These are phyloP conservation scores for Coix lacrymajobi DNA, from an alignment of 176 grass and related monocot species.

Conservation along the genomic window DNA sequence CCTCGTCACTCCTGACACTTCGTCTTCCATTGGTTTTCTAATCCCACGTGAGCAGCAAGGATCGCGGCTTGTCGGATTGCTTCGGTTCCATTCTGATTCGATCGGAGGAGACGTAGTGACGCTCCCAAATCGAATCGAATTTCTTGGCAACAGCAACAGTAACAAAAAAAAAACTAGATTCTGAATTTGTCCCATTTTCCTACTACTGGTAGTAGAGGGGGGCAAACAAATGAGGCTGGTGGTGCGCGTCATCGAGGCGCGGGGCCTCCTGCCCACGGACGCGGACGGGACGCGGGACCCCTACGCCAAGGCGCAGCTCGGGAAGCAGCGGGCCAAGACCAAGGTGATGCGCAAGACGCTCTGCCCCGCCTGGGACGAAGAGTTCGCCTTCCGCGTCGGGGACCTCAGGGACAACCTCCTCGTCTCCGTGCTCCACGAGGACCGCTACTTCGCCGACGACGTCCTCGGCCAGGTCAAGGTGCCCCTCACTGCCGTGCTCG, in stretches of 20 bases:
- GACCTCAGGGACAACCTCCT: constrained; percentile 71
- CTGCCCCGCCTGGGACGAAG: constrained; percentile 76
- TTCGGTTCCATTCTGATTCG: neutral
- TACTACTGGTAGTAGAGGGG: neutral
- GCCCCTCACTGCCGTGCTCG: constrained; percentile 61
- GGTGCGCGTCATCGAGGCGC: constrained; percentile 68
- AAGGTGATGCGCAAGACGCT: constrained; percentile 53
- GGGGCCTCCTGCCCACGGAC: constrained; percentile 57
- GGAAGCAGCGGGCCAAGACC: constrained; percentile 66
- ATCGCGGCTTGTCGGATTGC: neutral
- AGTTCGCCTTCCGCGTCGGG: constrained; percentile 75
- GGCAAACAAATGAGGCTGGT: constrained; percentile 56
- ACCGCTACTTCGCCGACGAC: constrained; percentile 86
- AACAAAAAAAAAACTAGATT: too few relatives aligned
- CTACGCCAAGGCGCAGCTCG: constrained; percentile 71
- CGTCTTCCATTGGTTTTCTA: neutral
- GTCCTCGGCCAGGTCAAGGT: constrained; percentile 81
- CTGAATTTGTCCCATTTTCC: neutral
- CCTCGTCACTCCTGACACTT: neutral
- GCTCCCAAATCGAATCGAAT: neutral
- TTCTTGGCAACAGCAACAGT: neutral
- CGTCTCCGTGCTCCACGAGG: constrained; percentile 68
- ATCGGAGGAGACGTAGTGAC: neutral
- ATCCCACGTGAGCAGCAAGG: neutral
- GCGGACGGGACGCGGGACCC: constrained; percentile 51